These are phyloP conservation scores for Hypoxylon sp. DNA, from an alignment of 2,329 filamentous ascomycete species.

Conservation along the genomic window DNA sequence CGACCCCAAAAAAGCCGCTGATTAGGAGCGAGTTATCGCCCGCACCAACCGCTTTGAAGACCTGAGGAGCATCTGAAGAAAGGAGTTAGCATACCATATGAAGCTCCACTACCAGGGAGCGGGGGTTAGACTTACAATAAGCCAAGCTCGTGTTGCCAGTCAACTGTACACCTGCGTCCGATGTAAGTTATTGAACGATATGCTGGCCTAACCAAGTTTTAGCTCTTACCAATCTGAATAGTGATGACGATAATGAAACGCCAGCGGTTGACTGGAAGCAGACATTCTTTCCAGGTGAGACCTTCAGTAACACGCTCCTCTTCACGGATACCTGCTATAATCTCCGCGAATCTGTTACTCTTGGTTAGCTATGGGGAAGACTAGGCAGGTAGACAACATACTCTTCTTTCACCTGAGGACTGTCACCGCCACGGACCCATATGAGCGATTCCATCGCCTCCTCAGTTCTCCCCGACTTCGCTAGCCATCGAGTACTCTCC, in stretches of 20 bases:
- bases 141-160: constrained; percentile 61
- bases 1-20: constrained; percentile 61
- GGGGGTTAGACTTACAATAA: constrained; percentile 49
- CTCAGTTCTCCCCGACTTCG: constrained; percentile 55
- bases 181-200: background rate
- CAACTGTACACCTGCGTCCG: constrained; percentile 50
- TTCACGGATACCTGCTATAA: constrained; percentile 56
- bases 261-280: constrained; percentile 57
- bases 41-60: constrained; percentile 59
- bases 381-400: constrained; percentile 26
- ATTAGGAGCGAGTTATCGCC: constrained; percentile 57
- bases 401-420: constrained; percentile 48
- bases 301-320: constrained; percentile 56
- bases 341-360: constrained; percentile 50
- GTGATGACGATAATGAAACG: constrained; percentile 58
- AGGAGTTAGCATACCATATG: too few relatives aligned
- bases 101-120: too few relatives aligned
- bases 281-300: constrained; percentile 56
- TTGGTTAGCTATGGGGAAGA: background rate
- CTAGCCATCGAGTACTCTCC: constrained; percentile 58
- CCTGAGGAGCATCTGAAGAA: constrained; percentile 57
- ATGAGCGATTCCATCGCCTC: constrained; percentile 57
- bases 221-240: constrained; percentile 56
- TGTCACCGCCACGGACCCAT: constrained; percentile 60
- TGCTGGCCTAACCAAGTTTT: constrained; percentile 1